Base-by-base conservation (phyloP, 371 early-diverging fungal genomes). In the Mortierella sp. region DNA sequence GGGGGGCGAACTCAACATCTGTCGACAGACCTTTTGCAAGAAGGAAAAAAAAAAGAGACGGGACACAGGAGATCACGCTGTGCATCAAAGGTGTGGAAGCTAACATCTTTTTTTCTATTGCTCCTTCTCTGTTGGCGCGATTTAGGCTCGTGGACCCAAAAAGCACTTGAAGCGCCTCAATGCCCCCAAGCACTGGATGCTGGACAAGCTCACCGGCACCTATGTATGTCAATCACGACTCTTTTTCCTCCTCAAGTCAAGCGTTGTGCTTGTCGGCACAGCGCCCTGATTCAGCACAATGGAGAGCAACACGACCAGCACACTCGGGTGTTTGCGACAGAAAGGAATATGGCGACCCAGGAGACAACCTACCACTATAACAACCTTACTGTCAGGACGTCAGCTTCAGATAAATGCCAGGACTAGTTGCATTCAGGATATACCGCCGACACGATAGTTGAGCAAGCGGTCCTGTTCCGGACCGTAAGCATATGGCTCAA, bases 161-260 rank as follows among this genome's bases (percentile, higher is more conserved):
- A 99, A 99, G 94, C 99, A 99, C 94, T 94, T 99, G 95, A 99
- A 99, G 98, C 97, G 99, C 92, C 95, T 99, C 88, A 95, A 94
- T 89, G 99, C 99, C 82, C 99, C 99, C 92, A 97, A 97, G 94
- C 98, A 99, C 95, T 99, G 99, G 99, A 99, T 99, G 98, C 95
- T 99, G 88, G 99, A 99, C 96, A 99, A 99, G 93, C 95, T 98
- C 68, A 96, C 97, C 89, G 99, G 99, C 78, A 97, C 96, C 83
- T 99, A 96, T 93, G 93, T 93, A 91, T 81, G 90, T 86, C 32
- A 8, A 68, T 32, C 35, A 68, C 63, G 70, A 27, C 38, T 41
- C 21, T n/a, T 46, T 32, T 27, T 16, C 0, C 5, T 32, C 2
- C 1, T 21, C 16, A 5, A 14, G 49, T 49, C 49, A 4, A 46